Evolutionary conservation across 2,329 filamentous ascomycete genomes (phyloP).

Genomic region (Ilyonectria mors-panacis): DNA sequence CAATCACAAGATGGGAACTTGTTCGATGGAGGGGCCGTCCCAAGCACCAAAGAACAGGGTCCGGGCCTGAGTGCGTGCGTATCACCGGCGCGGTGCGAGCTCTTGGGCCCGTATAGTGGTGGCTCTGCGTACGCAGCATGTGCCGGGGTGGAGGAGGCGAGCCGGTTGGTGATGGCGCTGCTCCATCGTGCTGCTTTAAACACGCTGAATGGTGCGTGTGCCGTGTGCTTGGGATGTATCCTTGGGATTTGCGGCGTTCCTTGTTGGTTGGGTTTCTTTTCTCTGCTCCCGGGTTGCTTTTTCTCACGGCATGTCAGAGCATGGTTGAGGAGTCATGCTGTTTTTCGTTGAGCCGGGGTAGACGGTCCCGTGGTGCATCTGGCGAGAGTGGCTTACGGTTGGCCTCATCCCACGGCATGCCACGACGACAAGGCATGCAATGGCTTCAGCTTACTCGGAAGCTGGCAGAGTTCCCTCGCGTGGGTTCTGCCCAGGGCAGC

Average conservation of each 20-base stretch:
- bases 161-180: conserved; percentile 3
- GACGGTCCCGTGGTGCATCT: background rate
- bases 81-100: background rate
- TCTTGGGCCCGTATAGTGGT: background rate
- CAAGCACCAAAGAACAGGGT: background rate
- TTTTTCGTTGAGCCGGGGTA: background rate
- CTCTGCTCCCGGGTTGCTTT: background rate
- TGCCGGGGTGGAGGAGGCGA: conserved; percentile 22
- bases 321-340: conserved; percentile 6
- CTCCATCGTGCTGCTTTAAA: conserved; percentile 2
- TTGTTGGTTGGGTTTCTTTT: background rate
- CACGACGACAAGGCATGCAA: background rate
- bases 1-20: conserved; percentile 17
- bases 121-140: conserved; percentile 13
- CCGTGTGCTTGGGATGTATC: conserved; percentile 3
- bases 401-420: background rate
- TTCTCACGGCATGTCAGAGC: background rate
- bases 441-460: background rate
- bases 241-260: background rate
- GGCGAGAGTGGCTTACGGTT: background rate
- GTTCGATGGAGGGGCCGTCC: background rate
- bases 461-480: background rate
- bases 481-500: background rate
- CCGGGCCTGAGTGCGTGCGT: background rate
- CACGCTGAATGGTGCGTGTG: background rate